phyloP scores from a whole-genome alignment of 2,329 filamentous ascomycete species.

The Gremmenia infestans region DNA sequence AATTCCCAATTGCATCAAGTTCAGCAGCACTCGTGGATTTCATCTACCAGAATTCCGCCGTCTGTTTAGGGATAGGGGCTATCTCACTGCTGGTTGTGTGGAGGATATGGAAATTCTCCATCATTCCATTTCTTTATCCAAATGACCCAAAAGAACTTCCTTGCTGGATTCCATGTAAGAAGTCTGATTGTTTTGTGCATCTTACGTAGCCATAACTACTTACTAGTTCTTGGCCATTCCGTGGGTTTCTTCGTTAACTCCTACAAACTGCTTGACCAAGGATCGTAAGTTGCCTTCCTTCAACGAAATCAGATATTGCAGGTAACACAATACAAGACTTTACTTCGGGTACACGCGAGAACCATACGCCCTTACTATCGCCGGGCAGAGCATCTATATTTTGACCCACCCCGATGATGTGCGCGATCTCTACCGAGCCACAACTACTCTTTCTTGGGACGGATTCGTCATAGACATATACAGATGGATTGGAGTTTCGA shows the following conservation, averaged over 20 bases:
- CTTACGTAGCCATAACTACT: background rate
- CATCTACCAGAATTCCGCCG: background rate
- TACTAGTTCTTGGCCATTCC: background rate
- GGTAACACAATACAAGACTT: background rate
- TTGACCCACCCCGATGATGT: constrained; percentile 1
- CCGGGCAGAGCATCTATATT: constrained; percentile 3
- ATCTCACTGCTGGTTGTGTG: background rate
- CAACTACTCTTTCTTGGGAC: constrained; percentile 1
- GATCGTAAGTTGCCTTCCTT: background rate
- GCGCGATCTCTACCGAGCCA: background rate
- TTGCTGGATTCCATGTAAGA: constrained; percentile 2
- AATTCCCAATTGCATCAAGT: too few relatives aligned
- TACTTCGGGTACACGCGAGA: background rate
- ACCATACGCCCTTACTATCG: constrained; percentile 1
- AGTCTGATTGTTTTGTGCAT: background rate
- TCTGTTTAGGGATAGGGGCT: background rate
- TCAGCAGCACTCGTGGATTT: background rate
- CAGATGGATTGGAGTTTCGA: background rate
- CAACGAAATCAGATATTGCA: background rate
- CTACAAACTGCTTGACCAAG: background rate
- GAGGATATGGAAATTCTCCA: background rate
- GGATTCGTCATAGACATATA: constrained; percentile 2
- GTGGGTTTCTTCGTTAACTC: background rate
- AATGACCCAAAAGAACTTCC: background rate
- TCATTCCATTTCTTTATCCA: background rate